These are phyloP conservation scores for Lycium barbarum DNA, from an alignment of 257 asterid species.

Conservation along the genomic window DNA sequence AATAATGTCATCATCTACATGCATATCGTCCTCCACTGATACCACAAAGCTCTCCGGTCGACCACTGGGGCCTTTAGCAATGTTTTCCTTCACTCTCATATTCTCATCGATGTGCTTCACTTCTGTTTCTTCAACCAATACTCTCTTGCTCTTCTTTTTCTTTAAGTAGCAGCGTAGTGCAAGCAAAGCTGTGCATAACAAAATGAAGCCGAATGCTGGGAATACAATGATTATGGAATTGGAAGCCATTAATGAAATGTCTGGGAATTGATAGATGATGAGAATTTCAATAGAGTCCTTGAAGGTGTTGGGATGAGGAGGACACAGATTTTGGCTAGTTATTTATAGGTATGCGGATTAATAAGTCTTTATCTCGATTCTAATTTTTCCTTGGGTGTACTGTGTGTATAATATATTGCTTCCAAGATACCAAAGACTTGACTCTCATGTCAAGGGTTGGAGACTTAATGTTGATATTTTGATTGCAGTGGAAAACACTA, in stretches of 20 bases:
- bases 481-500: conserved; percentile 37
- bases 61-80: conserved; percentile 52
- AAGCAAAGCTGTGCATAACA: conserved; percentile 45
- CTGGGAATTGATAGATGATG: conserved; percentile 23
- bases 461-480: conserved; percentile 22
- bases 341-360: not conserved
- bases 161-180: conserved; percentile 49
- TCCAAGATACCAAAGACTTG: conserved; percentile 56
- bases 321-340: not conserved
- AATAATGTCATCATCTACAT: conserved; percentile 52
- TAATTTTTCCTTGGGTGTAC: conserved; percentile 21
- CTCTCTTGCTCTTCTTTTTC: conserved; percentile 44
- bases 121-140: conserved; percentile 43
- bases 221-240: conserved; percentile 41
- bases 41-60: conserved; percentile 37
- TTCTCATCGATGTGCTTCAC: conserved; percentile 43
- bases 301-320: conserved; percentile 5
- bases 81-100: conserved; percentile 47
- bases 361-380: not conserved
- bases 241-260: conserved; percentile 37
- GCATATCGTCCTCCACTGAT: conserved; percentile 55
- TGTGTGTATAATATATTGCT: conserved; percentile 41
- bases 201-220: conserved; percentile 44
- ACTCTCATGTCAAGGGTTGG: conserved; percentile 47
- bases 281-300: not conserved